A percentile compares a stretch with the other conserved stretches of the same genome.
Conservation (phyloP, 331 rosid genomes). For the Quercus lobata region DNA sequence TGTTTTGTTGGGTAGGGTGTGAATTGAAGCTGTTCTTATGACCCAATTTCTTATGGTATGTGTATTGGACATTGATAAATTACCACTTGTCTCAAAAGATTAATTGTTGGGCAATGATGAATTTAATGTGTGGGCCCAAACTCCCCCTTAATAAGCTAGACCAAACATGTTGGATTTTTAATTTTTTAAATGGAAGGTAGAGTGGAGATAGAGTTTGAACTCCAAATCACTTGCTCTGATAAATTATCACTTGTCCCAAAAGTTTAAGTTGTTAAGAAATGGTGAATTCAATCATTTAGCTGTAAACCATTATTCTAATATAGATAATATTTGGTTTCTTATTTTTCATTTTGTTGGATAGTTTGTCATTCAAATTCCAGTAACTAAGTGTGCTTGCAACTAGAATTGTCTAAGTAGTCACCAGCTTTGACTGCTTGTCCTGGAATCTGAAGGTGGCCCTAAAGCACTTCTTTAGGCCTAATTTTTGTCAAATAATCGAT, state of each 20-base stretch:
- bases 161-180: not conserved
- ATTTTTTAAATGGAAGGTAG: not conserved
- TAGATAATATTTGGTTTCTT: not conserved
- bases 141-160: no score
- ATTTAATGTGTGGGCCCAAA: no score
- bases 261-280: no score
- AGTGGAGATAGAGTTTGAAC: no score
- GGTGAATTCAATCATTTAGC: no score
- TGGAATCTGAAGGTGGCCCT: not conserved
- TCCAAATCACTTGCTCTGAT: no score
- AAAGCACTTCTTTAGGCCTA: not conserved
- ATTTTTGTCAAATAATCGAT: not conserved
- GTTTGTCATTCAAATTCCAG: not conserved
- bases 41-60: not conserved
- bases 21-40: not conserved
- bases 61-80: not conserved
- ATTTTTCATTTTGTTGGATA: not conserved
- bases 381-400: not conserved
- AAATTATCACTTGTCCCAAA: no score
- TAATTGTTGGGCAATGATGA: no score
- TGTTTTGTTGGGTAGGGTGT: not conserved
- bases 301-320: no score
- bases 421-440: not conserved
- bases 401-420: not conserved
- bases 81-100: no score